Evolutionary conservation across 2,329 filamentous ascomycete genomes (phyloP).

Genomic region (Talaromyces sp.): DNA sequence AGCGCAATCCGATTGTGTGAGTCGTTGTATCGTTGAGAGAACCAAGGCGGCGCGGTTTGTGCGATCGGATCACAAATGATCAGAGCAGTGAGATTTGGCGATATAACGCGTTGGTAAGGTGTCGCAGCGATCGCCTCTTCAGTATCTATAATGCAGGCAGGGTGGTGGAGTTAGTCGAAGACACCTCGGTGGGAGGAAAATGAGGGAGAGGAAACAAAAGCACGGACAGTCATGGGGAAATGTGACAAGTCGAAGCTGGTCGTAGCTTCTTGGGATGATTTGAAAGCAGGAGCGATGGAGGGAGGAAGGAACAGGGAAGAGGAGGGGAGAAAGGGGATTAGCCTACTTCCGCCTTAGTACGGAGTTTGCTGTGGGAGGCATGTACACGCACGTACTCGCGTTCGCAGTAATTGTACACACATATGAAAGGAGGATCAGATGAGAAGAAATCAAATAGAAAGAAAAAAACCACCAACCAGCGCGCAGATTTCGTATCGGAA

Average conservation of each 20-base stretch:
- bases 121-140: not conserved
- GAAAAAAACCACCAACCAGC: not conserved
- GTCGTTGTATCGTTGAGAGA: not conserved
- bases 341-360: not conserved
- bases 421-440: not conserved
- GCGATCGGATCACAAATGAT: conserved; percentile 4
- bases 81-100: not conserved
- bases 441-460: not conserved
- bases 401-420: not conserved
- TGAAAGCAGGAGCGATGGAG: not conserved
- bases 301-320: conserved; percentile 4
- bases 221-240: conserved; percentile 1
- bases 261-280: not conserved
- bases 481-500: not conserved
- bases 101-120: conserved; percentile 4
- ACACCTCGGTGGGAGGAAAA: conserved; percentile 2
- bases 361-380: not conserved
- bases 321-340: conserved; percentile 10
- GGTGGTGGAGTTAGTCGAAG: not conserved
- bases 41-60: not conserved
- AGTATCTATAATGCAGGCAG: not conserved
- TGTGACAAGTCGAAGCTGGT: conserved; percentile 13
- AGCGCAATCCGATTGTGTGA: not conserved
- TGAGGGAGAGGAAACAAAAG: not conserved
- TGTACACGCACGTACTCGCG: not conserved